Percentiles rank a stretch among this genome's conserved stretches.
Evolutionary conservation across 1,139 yeast species (phyloP).

Genomic region (Magnusiomyces tetraspermus): DNA sequence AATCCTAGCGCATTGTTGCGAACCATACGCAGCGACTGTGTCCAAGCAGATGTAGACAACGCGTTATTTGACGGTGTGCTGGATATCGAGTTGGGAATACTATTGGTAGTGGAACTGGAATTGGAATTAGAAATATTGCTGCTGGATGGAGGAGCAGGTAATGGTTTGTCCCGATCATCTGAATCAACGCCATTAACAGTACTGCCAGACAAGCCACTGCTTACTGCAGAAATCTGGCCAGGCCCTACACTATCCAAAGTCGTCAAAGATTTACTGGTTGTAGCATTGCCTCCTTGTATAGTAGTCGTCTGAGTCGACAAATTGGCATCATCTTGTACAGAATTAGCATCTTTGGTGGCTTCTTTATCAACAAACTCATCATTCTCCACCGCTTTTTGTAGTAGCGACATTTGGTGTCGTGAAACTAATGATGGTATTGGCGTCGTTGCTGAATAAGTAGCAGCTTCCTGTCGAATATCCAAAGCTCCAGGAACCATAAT

Average conservation of each 20-base stretch:
- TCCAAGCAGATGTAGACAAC: constrained; percentile 14
- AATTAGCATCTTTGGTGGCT: not conserved
- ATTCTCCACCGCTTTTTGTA: constrained; percentile 9
- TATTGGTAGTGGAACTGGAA: too few species aligned
- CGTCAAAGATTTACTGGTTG: not conserved
- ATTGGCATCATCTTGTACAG: not conserved
- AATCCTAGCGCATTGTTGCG: constrained; percentile 9
- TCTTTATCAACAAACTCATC: not conserved
- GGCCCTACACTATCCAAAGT: not conserved
- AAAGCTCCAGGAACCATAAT: constrained; percentile 19
- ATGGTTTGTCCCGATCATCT: constrained; percentile 7
- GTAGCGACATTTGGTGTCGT: constrained; percentile 4
- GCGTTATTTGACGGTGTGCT: not conserved
- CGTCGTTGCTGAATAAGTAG: constrained; percentile 9
- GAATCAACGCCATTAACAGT: not conserved
- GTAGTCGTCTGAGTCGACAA: not conserved
- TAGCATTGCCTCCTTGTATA: not conserved
- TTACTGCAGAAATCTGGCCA: not conserved
- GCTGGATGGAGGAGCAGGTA: constrained; percentile 4
- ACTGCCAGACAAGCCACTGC: not conserved
- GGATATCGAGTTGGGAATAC: too few species aligned
- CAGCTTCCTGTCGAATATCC: constrained; percentile 8
- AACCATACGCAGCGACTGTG: constrained; percentile 17
- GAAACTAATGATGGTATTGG: constrained; percentile 4
- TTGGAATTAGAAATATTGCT: not conserved